Base-by-base conservation (phyloP, 202 grass and related monocot genomes). In the Carex arenaria region DNA sequence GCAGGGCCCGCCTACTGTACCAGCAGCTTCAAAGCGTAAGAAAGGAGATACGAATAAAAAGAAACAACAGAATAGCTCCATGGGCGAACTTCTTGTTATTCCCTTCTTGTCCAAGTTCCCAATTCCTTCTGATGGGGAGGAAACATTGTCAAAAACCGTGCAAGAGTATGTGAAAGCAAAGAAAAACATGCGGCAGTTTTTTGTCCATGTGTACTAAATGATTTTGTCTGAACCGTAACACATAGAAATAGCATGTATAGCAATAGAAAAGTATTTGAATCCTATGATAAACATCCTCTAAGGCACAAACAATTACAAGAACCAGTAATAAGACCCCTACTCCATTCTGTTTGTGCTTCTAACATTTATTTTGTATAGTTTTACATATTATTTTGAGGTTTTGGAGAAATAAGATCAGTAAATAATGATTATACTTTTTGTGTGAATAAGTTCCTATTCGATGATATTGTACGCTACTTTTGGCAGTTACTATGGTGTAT, bases 31-130 rank as follows among this genome's bases (percentile, higher is more conserved):
- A 38, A 97, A 97, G 85, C 91, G 91, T 69, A 97, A 97, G 86
- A 97, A 97, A 81, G 88, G 88, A 80, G 94, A 97, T 53, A 94
- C 89, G 79, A 97, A 79, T 82, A 97, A 89, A 94, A 88, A 82
- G 80, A 97, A 92, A 67, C 87, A 83, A 77, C 85, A 89, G 70
- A 89, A 81, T 75, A 88, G 91, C 70, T 94, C 88, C 87, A 94
- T 93, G 61, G 94, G 91, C 42, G 91, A 97, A 57, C 81, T 97
- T 87, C 84, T 97, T 64, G 91, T 97, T 78, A 88, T 89, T 28
- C 94, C 94, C 63, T 97, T 97, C 67, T 83, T 97, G 57, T 97
- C 94, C 82, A 97, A 94, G 80, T 97, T 94, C 84, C 88, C 83
- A 82, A 78, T 94, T 31, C 91, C 94, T 28, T 86, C 77, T 62